A percentile compares a stretch with the other conserved stretches of the same genome.
Evolutionary conservation across 2,329 filamentous ascomycete species (phyloP).

Genomic region (Trichoderma sp.): DNA sequence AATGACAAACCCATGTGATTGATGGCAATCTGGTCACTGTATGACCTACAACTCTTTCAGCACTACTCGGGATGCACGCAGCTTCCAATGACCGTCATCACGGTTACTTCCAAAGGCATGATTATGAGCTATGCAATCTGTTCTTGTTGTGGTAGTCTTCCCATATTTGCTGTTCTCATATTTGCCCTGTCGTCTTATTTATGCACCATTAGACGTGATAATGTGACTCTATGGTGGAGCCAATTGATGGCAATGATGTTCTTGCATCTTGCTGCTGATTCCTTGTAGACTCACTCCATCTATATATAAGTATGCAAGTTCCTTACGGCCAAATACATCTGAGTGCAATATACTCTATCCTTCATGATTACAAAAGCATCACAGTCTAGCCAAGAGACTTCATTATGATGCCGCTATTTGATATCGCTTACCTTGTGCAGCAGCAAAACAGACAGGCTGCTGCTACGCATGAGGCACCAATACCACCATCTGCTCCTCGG

Average conservation of each 20-base stretch:
- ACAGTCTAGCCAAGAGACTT: neutral
- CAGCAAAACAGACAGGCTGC: neutral
- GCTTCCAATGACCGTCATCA: neutral
- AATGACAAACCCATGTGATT: too few species aligned
- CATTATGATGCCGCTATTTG: constrained; percentile 3
- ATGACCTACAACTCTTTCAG: neutral
- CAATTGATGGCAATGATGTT: neutral
- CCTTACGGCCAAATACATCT: neutral
- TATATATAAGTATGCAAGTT: neutral
- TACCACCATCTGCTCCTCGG: neutral
- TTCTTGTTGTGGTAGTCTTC: neutral
- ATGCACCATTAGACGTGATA: neutral
- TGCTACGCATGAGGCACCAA: neutral
- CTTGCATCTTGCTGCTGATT: neutral
- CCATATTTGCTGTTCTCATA: too few species aligned
- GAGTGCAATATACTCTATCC: neutral
- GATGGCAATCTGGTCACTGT: neutral
- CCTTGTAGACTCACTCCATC: neutral
- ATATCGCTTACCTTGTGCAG: constrained; percentile 1
- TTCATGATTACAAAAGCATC: neutral
- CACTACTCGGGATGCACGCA: neutral
- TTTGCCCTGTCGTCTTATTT: neutral
- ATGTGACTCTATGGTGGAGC: neutral
- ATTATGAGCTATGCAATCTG: neutral
- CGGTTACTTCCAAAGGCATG: neutral